Percentiles rank a stretch among this genome's conserved stretches.
Conservation (phyloP, 179 eudicot genomes). For the Sideroxylon spinosum region DNA sequence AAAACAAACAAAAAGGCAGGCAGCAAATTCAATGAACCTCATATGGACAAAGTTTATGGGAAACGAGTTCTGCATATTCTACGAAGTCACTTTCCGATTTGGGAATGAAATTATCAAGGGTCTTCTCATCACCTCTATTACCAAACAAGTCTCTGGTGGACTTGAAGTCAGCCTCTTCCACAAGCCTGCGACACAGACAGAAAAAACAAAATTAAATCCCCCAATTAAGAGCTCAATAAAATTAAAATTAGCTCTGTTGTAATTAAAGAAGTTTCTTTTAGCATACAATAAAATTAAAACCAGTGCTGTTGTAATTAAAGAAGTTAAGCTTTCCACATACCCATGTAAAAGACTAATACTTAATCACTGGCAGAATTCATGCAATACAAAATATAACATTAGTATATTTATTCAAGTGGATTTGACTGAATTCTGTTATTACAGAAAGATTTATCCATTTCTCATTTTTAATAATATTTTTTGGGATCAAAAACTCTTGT, state of each 20-base stretch:
- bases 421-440: no score
- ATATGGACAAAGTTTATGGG: slow-evolving; percentile 74
- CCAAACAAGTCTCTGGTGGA: slow-evolving; percentile 76
- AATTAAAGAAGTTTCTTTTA: no score
- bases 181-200: slow-evolving; percentile 45
- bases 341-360: no score
- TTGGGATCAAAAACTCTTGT: no score
- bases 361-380: neutral
- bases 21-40: slow-evolving; percentile 48
- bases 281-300: neutral
- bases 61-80: slow-evolving; percentile 87
- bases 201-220: slow-evolving; percentile 5
- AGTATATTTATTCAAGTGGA: no score
- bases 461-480: no score
- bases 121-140: slow-evolving; percentile 60
- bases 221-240: neutral
- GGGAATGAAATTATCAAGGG: slow-evolving; percentile 79
- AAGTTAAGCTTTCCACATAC: neutral
- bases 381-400: neutral
- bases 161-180: slow-evolving; percentile 88
- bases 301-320: neutral
- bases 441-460: no score
- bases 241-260: no score
- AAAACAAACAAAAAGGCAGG: neutral
- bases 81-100: slow-evolving; percentile 87